Percentiles rank a stretch among this genome's conserved stretches.
Evolutionary conservation across 306 rosid genomes (phyloP).

Genomic region (Clitoria ternatea): DNA sequence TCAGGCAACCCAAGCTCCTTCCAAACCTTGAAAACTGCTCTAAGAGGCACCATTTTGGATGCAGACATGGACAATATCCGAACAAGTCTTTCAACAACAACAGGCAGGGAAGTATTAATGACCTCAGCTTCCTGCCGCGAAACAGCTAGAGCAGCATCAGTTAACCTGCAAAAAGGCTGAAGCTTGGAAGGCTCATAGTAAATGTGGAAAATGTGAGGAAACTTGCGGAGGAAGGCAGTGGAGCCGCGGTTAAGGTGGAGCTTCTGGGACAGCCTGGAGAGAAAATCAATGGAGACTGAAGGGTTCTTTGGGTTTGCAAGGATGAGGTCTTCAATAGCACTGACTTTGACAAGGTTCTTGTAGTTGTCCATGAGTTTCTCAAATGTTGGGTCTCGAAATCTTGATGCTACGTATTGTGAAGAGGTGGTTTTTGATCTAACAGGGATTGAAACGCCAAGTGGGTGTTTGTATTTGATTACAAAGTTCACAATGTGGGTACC

Average conservation of each 20-base stretch:
- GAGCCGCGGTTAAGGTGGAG: slow-evolving; percentile 86
- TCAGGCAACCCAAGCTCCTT: slow-evolving; percentile 95
- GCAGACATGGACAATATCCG: slow-evolving; percentile 71
- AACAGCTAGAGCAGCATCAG: slow-evolving; percentile 54
- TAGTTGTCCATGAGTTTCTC: slow-evolving; percentile 90
- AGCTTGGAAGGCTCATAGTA: slow-evolving; percentile 63
- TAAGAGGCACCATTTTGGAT: slow-evolving; percentile 71
- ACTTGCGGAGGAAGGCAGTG: slow-evolving; percentile 68
- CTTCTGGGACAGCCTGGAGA: slow-evolving; percentile 73
- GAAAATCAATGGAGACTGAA: slow-evolving; percentile 68
- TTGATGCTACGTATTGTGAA: slow-evolving; percentile 59
- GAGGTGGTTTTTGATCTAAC: slow-evolving; percentile 65
- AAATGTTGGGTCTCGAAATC: slow-evolving; percentile 86
- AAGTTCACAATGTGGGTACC: slow-evolving; percentile 32
- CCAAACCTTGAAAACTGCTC: slow-evolving; percentile 81
- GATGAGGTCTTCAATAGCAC: slow-evolving; percentile 79
- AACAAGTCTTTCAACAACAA: slow-evolving; percentile 59
- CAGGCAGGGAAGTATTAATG: slow-evolving; percentile 51
- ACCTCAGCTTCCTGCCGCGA: slow-evolving; percentile 52
- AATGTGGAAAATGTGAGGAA: slow-evolving; percentile 73
- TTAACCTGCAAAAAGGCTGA: slow-evolving; percentile 60
- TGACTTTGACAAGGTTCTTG: slow-evolving; percentile 73
- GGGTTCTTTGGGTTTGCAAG: slow-evolving; percentile 65
- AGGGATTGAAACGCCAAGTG: slow-evolving; percentile 10
- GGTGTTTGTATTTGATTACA: slow-evolving; percentile 30